Percentiles rank a stretch among this genome's conserved stretches.
Conservation (phyloP, 2,329 filamentous ascomycete genomes). For the Phialophora tarda region DNA sequence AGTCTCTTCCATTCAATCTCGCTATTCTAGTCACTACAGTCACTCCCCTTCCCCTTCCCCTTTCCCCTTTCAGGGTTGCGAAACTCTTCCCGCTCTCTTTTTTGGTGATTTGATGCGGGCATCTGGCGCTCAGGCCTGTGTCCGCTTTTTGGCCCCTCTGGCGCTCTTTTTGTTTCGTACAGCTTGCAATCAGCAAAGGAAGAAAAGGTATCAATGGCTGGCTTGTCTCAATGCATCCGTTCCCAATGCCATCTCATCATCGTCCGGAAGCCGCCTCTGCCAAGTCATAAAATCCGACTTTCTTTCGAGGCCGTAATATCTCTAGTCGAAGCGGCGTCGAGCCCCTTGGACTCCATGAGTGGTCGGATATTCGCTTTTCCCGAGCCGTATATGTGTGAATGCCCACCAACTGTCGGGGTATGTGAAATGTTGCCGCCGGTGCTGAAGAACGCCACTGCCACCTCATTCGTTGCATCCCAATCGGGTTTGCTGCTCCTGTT, state of each 20-base stretch:
- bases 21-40: conserved; percentile 24
- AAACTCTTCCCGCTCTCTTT: conserved; percentile 8
- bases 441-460: conserved; percentile 18
- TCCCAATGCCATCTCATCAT: conserved; percentile 24
- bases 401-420: conserved; percentile 2
- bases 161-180: conserved; percentile 9
- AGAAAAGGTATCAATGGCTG: conserved; percentile 13
- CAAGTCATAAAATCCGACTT: conserved; percentile 6
- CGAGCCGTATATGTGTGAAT: conserved; percentile 12
- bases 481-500: conserved; percentile 21
- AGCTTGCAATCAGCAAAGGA: conserved; percentile 11
- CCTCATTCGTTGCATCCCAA: conserved; percentile 20
- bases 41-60: background rate
- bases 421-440: conserved; percentile 5
- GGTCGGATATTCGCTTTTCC: conserved; percentile 8
- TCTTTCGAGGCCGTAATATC: conserved; percentile 18
- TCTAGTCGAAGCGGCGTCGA: conserved; percentile 9
- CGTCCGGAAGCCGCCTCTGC: conserved; percentile 7
- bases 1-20: conserved; percentile 27
- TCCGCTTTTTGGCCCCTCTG: background rate
- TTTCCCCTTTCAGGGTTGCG: background rate
- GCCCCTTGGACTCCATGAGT: background rate
- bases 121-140: background rate
- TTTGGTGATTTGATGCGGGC: conserved; percentile 2
- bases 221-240: conserved; percentile 21